A percentile compares a stretch with the other conserved stretches of the same genome.
Evolutionary conservation across 108 stramenopile species (phyloP).

Genomic region (Nitzschia inconspicua): DNA sequence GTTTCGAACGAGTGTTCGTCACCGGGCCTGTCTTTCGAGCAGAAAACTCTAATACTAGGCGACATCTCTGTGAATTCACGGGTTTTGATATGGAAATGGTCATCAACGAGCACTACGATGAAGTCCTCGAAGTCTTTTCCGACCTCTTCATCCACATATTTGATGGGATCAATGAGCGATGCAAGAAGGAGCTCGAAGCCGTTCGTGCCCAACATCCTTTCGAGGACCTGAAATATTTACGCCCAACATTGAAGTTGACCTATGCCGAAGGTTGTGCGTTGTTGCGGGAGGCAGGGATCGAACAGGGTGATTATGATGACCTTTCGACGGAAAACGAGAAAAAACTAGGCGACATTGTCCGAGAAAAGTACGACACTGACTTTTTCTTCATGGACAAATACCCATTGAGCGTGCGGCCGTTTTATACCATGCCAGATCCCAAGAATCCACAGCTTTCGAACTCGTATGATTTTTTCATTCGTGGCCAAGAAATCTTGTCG

Average conservation of each 20-base stretch:
- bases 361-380: constrained; percentile 96
- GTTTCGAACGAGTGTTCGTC: constrained; percentile 97
- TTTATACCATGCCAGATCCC: constrained; percentile 99
- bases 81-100: constrained; percentile 99
- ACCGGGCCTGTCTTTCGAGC: constrained; percentile 99
- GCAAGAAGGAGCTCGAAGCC: constrained; percentile 85
- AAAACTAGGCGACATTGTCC: constrained; percentile 94
- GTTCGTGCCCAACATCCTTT: constrained; percentile 95
- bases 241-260: constrained; percentile 90
- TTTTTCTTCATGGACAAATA: constrained; percentile 99
- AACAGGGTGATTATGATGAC: constrained; percentile 92
- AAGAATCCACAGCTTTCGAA: constrained; percentile 92
- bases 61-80: constrained; percentile 99
- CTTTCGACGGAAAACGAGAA: constrained; percentile 97
- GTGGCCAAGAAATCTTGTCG: constrained; percentile 98
- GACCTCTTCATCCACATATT: constrained; percentile 98
- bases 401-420: constrained; percentile 94
- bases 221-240: constrained; percentile 90
- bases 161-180: constrained; percentile 88
- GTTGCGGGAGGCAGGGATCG: constrained; percentile 80
- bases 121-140: constrained; percentile 94
- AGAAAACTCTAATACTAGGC: constrained; percentile 95
- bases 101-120: constrained; percentile 99
- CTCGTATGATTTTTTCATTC: constrained; percentile 98
- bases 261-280: constrained; percentile 91